Evolutionary conservation across 2,329 filamentous ascomycete genomes (phyloP).

Genomic region (Microdochium nivale): DNA sequence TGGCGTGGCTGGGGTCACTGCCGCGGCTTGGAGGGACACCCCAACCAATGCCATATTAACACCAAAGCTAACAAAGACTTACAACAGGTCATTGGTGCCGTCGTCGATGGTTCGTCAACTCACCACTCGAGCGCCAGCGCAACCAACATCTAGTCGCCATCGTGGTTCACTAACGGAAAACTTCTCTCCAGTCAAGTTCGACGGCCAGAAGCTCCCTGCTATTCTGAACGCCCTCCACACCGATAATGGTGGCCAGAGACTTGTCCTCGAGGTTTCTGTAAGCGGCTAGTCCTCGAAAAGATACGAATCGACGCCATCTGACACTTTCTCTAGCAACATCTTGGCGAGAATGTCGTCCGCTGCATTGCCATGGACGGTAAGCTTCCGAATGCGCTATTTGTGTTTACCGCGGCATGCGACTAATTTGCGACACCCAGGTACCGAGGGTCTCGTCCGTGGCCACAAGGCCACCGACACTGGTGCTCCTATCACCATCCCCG

Average conservation of each 20-base stretch:
- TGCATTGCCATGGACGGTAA: conserved; percentile 99
- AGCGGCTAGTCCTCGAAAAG: conserved; percentile 13
- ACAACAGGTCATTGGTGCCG: conserved; percentile 92
- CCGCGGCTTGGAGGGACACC: conserved; percentile 1
- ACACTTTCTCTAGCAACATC: conserved; percentile 69
- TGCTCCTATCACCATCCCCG: conserved; percentile 90
- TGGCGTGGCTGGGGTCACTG: conserved; percentile 1
- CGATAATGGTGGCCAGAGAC: conserved; percentile 85
- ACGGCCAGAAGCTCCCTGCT: conserved; percentile 81
- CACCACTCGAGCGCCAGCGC: not conserved
- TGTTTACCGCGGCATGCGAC: conserved; percentile 13
- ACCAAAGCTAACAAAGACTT: conserved; percentile 30
- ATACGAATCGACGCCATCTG: conserved; percentile 24
- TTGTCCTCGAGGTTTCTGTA: conserved; percentile 96
- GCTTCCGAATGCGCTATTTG: conserved; percentile 19
- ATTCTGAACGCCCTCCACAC: conserved; percentile 97
- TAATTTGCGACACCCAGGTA: conserved; percentile 53
- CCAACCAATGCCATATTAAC: conserved; percentile 3
- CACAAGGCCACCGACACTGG: conserved; percentile 79
- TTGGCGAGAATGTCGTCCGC: conserved; percentile 97
- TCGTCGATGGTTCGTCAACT: conserved; percentile 77
- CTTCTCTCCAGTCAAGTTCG: conserved; percentile 77
- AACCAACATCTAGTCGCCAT: not conserved
- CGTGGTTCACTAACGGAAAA: conserved; percentile 14
- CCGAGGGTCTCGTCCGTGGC: conserved; percentile 97